Evolutionary conservation across 306 rosid species (phyloP), one percentile per base, ranked within the genome.

Genomic region (Castanea sativa): DNA sequence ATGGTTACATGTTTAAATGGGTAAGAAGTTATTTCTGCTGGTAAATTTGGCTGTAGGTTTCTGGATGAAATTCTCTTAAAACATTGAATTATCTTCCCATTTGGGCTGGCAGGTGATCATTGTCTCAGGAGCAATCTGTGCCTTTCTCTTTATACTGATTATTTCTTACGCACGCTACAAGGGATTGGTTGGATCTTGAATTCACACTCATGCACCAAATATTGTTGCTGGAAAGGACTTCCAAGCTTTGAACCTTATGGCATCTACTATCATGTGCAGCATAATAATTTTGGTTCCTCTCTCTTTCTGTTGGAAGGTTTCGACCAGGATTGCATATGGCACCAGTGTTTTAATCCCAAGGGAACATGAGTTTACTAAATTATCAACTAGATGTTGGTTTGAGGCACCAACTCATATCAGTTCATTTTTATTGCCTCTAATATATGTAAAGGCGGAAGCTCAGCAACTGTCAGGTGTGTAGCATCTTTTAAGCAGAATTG

Each of bases 1-100:
- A 87, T 12, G 89, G 75, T 5, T 91, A 83, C 91, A 55, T 88
- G 86, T 93, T 89, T 78, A 93, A 91, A 89, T 93, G 98, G 97
- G 98, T 93, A 89, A 10, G 85, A 57, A 38, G 60, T 29, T 53
- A 1, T 13, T 78, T 2, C 16, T 32, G 18, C 57, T 8, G 18
- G 49, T 32, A 4, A 52, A 53, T 49, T 60, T 71, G 5, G 18
- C 32, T 51, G 21, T 61, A 35, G 51, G 16, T 68, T 79, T 75
- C 77, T 55, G 11, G 20, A 75, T 53, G 60, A 45, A 29, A 16
- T 60, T n/a, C 51, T 8, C 18, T 75, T 4, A 21, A 15, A 25
- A 8, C 2, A 15, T 69, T 80, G 9, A 55, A 21, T 79, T 32
- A 38, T 16, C 53, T 73, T 74, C 52, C 58, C 51, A 58, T 58